Percentiles rank a stretch among this genome's conserved stretches.
Evolutionary conservation across 768 basidiomycete species (phyloP).

Genomic region (Macrolepiota fuliginosa): DNA sequence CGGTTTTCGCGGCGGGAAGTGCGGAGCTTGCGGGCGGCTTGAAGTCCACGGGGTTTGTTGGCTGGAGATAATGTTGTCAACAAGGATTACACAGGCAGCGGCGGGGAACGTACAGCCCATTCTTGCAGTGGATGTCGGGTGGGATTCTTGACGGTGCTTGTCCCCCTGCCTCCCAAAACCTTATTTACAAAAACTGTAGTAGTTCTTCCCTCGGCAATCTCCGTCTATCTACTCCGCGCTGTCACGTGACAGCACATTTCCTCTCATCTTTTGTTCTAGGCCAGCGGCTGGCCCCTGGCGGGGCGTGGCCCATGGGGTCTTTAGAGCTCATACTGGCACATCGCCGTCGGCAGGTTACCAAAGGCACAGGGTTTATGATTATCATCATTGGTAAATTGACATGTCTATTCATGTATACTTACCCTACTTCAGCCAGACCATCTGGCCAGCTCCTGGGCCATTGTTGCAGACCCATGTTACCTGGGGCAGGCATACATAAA

Average conservation of each 20-base stretch:
- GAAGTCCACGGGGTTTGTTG: slow-evolving; percentile 99
- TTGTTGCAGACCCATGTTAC: background rate
- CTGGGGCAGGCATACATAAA: background rate
- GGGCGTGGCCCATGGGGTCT: too few species aligned
- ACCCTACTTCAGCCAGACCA: background rate
- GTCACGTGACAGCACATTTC: background rate
- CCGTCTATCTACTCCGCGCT: slow-evolving; percentile 12
- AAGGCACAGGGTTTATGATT: background rate
- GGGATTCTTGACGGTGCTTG: slow-evolving; percentile 18
- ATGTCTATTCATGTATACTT: background rate
- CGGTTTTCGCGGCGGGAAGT: slow-evolving; percentile 92
- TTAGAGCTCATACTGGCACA: too few species aligned
- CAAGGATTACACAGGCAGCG: slow-evolving; percentile 12
- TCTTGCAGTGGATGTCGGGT: slow-evolving; percentile 36
- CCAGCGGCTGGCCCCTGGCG: too few species aligned
- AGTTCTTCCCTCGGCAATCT: slow-evolving; percentile 27
- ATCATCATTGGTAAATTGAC: background rate
- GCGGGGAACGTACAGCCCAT: slow-evolving; percentile 77
- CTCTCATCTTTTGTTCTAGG: background rate
- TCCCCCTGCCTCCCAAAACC: slow-evolving; percentile 31
- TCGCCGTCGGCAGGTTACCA: background rate
- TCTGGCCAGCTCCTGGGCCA: background rate
- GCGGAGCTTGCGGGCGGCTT: slow-evolving; percentile 98
- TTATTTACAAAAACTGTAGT: slow-evolving; percentile 44
- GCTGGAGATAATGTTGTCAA: slow-evolving; percentile 43